A percentile compares a stretch with the other conserved stretches of the same genome.
Conservation (phyloP, 495 filamentous ascomycete species). For the Daldinia caldariorum region DNA sequence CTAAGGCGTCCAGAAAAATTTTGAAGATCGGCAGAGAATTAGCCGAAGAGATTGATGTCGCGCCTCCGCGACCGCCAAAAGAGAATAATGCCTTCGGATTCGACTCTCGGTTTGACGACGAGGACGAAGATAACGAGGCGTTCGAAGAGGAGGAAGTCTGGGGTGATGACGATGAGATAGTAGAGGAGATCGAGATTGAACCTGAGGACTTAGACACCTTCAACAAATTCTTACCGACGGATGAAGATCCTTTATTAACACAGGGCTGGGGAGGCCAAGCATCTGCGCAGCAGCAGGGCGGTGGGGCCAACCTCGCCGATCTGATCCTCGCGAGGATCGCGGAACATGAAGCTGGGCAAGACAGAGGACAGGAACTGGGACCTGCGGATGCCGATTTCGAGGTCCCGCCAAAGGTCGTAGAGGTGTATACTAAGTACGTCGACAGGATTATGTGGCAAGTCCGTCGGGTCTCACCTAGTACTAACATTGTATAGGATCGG, state of each 20-base stretch:
- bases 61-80: constrained; percentile 33
- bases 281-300: constrained; percentile 57
- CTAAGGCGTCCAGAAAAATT: constrained; percentile 87
- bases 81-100: constrained; percentile 56
- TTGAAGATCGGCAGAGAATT: constrained; percentile 85
- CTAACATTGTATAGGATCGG: constrained; percentile 69
- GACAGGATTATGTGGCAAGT: constrained; percentile 19
- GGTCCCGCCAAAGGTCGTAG: constrained; percentile 88
- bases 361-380: constrained; percentile 47
- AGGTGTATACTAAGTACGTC: constrained; percentile 86
- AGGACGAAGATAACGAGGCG: constrained; percentile 49
- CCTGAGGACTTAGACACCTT: constrained; percentile 91
- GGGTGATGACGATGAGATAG: constrained; percentile 75
- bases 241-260: constrained; percentile 63
- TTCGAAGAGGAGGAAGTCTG: constrained; percentile 68
- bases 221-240: constrained; percentile 82
- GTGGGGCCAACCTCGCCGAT: constrained; percentile 85
- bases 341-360: constrained; percentile 79
- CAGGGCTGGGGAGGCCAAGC: constrained; percentile 52
- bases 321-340: constrained; percentile 94
- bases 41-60: constrained; percentile 72
- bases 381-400: constrained; percentile 78
- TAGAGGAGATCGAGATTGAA: constrained; percentile 85
- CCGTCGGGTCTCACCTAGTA: neutral
- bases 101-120: constrained; percentile 51